Conservation (phyloP, 441 rosid genomes). For the Pelargonium australe region DNA sequence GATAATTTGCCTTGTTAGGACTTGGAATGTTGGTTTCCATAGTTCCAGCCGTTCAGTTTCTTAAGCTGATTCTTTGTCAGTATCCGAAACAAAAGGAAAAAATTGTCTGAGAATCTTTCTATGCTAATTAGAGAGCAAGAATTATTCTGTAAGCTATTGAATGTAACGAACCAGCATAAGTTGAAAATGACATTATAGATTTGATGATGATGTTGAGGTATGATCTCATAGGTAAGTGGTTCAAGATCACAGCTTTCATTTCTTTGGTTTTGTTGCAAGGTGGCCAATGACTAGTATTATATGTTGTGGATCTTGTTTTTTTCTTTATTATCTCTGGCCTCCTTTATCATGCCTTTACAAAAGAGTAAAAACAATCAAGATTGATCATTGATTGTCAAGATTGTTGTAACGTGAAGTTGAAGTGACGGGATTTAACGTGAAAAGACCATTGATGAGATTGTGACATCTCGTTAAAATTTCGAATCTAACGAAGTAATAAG, state of each 20-base stretch:
- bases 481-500: no score
- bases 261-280: constrained; percentile 1
- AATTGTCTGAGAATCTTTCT: background rate
- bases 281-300: background rate
- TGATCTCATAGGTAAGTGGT: no score
- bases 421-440: no score
- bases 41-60: constrained; percentile 13
- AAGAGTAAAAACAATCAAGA: background rate
- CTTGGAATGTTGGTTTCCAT: constrained; percentile 13
- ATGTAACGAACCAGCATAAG: no score
- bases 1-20: constrained; percentile 7
- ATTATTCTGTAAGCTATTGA: background rate
- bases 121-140: background rate
- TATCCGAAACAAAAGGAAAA: background rate
- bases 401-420: no score
- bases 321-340: no score
- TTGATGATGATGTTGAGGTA: constrained; percentile 3
- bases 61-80: background rate
- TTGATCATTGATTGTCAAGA: background rate
- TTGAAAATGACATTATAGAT: background rate
- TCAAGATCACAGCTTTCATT: constrained; percentile 1
- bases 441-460: no score
- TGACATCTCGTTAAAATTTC: no score
- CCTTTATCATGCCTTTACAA: background rate
- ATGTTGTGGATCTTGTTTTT: no score